Evolutionary conservation across 140 eudicot species (phyloP).

Genomic region (Stevia rebaudiana): DNA sequence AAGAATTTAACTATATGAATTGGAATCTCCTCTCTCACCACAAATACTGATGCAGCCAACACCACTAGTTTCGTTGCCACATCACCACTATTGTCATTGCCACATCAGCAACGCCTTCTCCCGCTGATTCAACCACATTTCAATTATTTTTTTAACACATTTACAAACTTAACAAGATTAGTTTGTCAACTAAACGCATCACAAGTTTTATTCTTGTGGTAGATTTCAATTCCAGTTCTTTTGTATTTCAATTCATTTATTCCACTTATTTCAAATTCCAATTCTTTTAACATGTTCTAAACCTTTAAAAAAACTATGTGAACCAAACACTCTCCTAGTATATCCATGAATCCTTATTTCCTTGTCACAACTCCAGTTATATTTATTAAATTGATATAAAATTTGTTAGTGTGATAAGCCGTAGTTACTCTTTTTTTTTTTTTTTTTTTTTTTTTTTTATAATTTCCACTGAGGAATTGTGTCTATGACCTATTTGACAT

Average conservation of each 20-base stretch:
- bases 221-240: not conserved
- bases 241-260: not conserved
- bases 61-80: not conserved
- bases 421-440: not conserved
- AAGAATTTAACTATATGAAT: not conserved
- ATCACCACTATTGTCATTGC: not conserved
- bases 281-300: not conserved
- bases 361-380: not conserved
- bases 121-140: not conserved
- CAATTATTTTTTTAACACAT: not conserved
- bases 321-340: not conserved
- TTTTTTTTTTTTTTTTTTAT: constrained; percentile 10
- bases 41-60: not conserved
- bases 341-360: not conserved
- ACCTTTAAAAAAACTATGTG: not conserved
- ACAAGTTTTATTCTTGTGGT: not conserved
- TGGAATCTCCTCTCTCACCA: not conserved
- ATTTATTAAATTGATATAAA: constrained; percentile 1
- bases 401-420: constrained; percentile 10
- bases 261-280: not conserved
- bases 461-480: not conserved
- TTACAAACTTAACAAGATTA: not conserved
- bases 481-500: constrained; percentile 18
- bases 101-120: no score
- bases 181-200: not conserved